Conservation (phyloP, 2,329 filamentous ascomycete genomes). For the Colletotrichum magnum region DNA sequence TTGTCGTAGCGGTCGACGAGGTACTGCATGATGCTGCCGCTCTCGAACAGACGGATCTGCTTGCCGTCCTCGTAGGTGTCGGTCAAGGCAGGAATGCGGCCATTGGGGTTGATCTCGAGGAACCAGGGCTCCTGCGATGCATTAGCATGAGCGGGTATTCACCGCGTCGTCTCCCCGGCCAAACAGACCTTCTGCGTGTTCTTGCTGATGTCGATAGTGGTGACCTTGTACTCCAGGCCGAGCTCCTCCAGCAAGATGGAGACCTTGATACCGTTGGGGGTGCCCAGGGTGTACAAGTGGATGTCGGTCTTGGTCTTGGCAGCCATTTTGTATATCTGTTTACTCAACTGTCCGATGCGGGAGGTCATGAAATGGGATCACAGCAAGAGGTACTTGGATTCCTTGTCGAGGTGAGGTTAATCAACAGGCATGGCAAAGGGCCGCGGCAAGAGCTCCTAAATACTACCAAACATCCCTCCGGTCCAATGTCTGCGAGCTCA, state of each 20-base stretch:
- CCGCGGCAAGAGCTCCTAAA: slow-evolving; percentile 18
- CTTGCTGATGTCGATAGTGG: slow-evolving; percentile 78
- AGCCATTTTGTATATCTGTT: slow-evolving; percentile 56
- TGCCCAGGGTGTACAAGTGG: slow-evolving; percentile 84
- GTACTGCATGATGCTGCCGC: slow-evolving; percentile 87
- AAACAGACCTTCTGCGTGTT: slow-evolving; percentile 57
- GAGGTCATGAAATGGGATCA: slow-evolving; percentile 26
- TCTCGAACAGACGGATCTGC: slow-evolving; percentile 84
- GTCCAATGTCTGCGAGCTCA: background rate
- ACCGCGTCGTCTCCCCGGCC: background rate
- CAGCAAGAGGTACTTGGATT: background rate
- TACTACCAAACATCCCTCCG: slow-evolving; percentile 14
- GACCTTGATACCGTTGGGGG: slow-evolving; percentile 92
- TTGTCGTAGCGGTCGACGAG: slow-evolving; percentile 85
- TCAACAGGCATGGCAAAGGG: background rate
- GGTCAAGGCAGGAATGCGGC: slow-evolving; percentile 89
- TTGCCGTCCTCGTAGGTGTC: slow-evolving; percentile 83
- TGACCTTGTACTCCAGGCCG: slow-evolving; percentile 81
- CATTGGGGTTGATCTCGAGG: slow-evolving; percentile 92
- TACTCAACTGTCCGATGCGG: slow-evolving; percentile 26
- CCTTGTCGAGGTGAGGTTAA: background rate
- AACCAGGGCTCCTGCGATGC: slow-evolving; percentile 78
- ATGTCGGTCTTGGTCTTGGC: slow-evolving; percentile 70
- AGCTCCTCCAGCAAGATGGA: slow-evolving; percentile 91
- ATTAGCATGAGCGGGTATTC: background rate